Conservation (phyloP, 495 filamentous ascomycete genomes). For the Tuber magnatum region DNA sequence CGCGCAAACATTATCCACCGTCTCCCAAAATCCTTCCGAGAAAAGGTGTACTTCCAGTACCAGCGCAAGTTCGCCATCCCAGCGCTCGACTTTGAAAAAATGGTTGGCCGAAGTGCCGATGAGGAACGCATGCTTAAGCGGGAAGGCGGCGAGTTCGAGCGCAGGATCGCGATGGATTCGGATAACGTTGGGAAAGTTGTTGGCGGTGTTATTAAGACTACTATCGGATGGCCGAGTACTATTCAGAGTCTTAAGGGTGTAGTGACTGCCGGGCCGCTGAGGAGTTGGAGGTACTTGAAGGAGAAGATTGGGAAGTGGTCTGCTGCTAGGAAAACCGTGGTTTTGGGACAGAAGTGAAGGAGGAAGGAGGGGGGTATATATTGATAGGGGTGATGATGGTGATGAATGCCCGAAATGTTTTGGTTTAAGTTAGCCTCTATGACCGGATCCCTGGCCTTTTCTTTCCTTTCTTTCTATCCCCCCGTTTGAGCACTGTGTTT, state of each 20-base stretch:
- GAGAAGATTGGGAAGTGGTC: constrained; percentile 77
- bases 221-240: constrained; percentile 83
- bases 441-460: neutral
- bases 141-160: constrained; percentile 78
- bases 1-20: constrained; percentile 94
- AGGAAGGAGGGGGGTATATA: neutral
- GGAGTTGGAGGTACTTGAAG: constrained; percentile 64
- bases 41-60: constrained; percentile 87
- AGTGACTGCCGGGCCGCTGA: constrained; percentile 63
- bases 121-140: constrained; percentile 66
- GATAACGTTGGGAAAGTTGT: constrained; percentile 60
- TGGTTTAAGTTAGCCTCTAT: neutral
- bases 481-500: neutral
- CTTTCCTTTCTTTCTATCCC: neutral
- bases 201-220: constrained; percentile 66
- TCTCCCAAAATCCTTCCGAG: constrained; percentile 76
- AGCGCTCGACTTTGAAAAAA: constrained; percentile 69
- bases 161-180: constrained; percentile 63
- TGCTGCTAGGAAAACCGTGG: constrained; percentile 42
- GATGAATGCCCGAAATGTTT: neutral
- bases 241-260: constrained; percentile 74
- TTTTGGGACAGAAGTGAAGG: neutral
- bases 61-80: constrained; percentile 85
- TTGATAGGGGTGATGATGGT: neutral
- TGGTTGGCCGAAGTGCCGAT: constrained; percentile 61